phyloP scores from a whole-genome alignment of 257 asterid genomes.

The Craterostigma plantagineum region DNA sequence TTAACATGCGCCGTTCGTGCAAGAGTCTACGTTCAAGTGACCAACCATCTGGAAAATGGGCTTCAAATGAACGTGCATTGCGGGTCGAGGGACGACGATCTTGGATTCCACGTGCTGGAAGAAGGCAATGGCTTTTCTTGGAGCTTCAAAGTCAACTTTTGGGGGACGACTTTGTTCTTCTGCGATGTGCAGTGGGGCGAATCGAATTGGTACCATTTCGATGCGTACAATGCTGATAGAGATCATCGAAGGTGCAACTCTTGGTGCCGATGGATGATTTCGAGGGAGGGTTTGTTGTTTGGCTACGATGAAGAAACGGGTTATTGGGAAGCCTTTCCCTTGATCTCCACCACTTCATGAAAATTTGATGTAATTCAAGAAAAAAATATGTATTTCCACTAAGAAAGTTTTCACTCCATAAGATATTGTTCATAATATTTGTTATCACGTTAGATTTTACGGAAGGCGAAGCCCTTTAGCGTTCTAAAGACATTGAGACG shows the following conservation, averaged over 20 bases:
- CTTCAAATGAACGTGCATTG: not conserved
- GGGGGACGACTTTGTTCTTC: constrained; percentile 1
- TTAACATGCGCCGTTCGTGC: not conserved
- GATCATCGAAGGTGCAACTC: not conserved
- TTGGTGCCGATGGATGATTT: not conserved
- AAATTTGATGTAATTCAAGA: too few species aligned
- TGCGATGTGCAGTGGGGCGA: constrained; percentile 1
- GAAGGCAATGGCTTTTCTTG: not conserved
- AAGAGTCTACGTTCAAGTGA: constrained; percentile 2
- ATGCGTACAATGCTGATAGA: not conserved
- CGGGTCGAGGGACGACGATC: constrained; percentile 1
- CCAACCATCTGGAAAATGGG: not conserved
- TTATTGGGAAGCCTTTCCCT: not conserved
- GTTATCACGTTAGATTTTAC: too few species aligned
- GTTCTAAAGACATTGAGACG: too few species aligned
- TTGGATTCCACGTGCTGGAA: not conserved
- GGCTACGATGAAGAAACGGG: not conserved
- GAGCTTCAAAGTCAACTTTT: not conserved
- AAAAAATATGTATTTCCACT: too few species aligned
- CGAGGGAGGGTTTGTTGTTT: not conserved
- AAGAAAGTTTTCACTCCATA: too few species aligned
- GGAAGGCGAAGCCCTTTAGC: too few species aligned
- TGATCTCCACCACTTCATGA: not conserved
- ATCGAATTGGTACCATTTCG: not conserved
- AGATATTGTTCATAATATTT: too few species aligned